These are phyloP conservation scores for Ramaria rubella DNA, from an alignment of 768 basidiomycete genomes.

Conservation along the genomic window DNA sequence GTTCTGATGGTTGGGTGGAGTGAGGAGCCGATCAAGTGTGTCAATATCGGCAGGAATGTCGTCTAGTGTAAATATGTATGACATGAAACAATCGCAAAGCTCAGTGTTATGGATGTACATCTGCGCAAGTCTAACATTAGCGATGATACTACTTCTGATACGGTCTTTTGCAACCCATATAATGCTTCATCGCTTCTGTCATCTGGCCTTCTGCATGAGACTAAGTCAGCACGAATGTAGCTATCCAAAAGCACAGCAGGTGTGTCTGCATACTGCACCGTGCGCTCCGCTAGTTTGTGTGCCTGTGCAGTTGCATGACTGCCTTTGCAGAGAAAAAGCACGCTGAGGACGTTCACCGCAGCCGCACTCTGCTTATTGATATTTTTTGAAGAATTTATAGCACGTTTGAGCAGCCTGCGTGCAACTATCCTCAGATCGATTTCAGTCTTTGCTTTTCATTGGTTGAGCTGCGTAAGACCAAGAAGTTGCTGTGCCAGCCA, in stretches of 20 bases:
- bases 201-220: constrained; percentile 56
- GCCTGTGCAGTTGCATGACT: constrained; percentile 61
- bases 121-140: constrained; percentile 80
- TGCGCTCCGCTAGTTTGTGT: constrained; percentile 90
- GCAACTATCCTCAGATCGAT: constrained; percentile 57
- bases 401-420: constrained; percentile 54
- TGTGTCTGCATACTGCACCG: constrained; percentile 91
- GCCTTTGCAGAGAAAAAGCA: constrained; percentile 68
- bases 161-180: constrained; percentile 58
- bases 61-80: constrained; percentile 40
- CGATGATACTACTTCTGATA: constrained; percentile 67
- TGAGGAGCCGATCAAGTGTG: constrained; percentile 70
- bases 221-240: constrained; percentile 75
- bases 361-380: constrained; percentile 66
- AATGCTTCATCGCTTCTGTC: constrained; percentile 62
- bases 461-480: constrained; percentile 81
- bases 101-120: constrained; percentile 78
- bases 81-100: constrained; percentile 3
- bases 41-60: constrained; percentile 82
- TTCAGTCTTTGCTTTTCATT: constrained; percentile 70
- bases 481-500: constrained; percentile 78
- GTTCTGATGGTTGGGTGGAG: constrained; percentile 55
- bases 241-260: constrained; percentile 80
- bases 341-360: constrained; percentile 78
- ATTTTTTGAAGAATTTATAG: constrained; percentile 63